These are phyloP conservation scores for Omphalotus olearius DNA, from an alignment of 1,284 basidiomycete genomes.

Conservation along the genomic window DNA sequence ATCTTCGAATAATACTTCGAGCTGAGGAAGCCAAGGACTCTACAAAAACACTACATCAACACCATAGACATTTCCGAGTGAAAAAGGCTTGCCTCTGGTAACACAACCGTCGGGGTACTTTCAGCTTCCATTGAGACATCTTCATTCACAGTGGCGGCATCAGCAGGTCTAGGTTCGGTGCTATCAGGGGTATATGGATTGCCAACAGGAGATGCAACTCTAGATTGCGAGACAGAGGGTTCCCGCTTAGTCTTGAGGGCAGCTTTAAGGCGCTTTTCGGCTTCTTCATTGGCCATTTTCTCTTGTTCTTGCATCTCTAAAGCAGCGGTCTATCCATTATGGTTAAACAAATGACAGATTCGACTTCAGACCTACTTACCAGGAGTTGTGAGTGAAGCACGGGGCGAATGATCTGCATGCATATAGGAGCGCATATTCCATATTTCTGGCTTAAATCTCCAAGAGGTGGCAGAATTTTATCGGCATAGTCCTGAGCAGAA, in stretches of 20 bases:
- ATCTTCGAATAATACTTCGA: slow-evolving; percentile 66
- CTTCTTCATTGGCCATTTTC: slow-evolving; percentile 62
- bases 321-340: slow-evolving; percentile 42
- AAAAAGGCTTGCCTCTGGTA: slow-evolving; percentile 29
- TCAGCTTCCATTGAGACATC: slow-evolving; percentile 52
- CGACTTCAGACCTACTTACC: slow-evolving; percentile 34
- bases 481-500: slow-evolving; percentile 57
- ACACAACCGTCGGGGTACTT: slow-evolving; percentile 17
- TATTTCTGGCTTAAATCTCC: slow-evolving; percentile 69
- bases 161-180: slow-evolving; percentile 28
- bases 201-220: slow-evolving; percentile 45
- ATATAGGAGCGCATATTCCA: slow-evolving; percentile 77
- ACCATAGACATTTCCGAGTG: not conserved
- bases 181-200: slow-evolving; percentile 21
- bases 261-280: slow-evolving; percentile 73
- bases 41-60: slow-evolving; percentile 22
- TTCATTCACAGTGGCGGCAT: slow-evolving; percentile 33
- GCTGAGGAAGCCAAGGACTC: slow-evolving; percentile 75
- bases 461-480: slow-evolving; percentile 66
- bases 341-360: not conserved
- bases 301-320: slow-evolving; percentile 61
- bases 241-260: slow-evolving; percentile 73
- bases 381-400: slow-evolving; percentile 64
- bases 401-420: slow-evolving; percentile 90
- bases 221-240: slow-evolving; percentile 48